A percentile compares a stretch with the other conserved stretches of the same genome.
These are phyloP conservation scores for Euphorbia schlechtendalii DNA, from an alignment of 441 rosid species.

Conservation along the genomic window DNA sequence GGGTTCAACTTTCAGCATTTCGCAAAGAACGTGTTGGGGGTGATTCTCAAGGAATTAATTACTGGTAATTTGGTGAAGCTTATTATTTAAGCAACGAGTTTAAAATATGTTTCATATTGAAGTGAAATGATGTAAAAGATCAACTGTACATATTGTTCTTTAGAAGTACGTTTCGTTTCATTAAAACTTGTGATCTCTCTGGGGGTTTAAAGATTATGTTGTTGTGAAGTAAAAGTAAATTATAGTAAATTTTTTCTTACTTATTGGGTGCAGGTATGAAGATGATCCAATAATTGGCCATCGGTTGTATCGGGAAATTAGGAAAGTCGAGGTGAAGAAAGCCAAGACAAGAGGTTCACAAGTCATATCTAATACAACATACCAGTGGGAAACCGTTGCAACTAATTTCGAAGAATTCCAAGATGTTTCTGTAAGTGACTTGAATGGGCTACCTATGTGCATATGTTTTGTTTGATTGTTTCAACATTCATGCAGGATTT, in stretches of 20 bases:
- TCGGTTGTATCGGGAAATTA: conserved; percentile 88
- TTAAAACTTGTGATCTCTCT: background rate
- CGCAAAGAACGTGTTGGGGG: conserved; percentile 96
- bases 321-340: conserved; percentile 71
- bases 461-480: too few species aligned
- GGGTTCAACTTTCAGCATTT: conserved; percentile 71
- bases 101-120: conserved; percentile 4
- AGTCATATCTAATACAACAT: conserved; percentile 53
- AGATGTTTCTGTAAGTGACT: conserved; percentile 85
- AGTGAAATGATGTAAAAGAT: conserved; percentile 1
- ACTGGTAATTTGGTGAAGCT: conserved; percentile 51
- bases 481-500: background rate
- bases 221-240: conserved; percentile 14
- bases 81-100: conserved; percentile 7
- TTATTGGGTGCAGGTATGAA: conserved; percentile 72
- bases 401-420: conserved; percentile 93
- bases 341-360: conserved; percentile 78
- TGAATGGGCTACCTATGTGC: conserved; percentile 14
- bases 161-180: background rate
- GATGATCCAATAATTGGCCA: conserved; percentile 88
- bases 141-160: background rate
- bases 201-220: conserved; percentile 1
- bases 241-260: conserved; percentile 16
- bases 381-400: conserved; percentile 98
- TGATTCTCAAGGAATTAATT: conserved; percentile 87